Base-by-base conservation (phyloP, 1,284 basidiomycete genomes). In the Phlebopus sp. region DNA sequence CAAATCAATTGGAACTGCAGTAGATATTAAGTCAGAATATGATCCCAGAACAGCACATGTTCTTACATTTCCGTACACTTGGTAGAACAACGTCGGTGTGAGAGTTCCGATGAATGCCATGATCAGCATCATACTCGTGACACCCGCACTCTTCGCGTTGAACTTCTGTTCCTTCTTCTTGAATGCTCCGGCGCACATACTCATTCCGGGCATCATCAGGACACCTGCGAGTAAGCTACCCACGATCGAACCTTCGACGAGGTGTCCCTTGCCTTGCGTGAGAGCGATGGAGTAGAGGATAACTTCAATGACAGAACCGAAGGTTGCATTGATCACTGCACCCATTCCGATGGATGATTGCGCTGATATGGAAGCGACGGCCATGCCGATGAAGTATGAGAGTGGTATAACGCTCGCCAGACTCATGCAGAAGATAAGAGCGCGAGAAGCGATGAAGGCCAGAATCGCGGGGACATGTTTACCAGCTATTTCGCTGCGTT, bases 341-440 rank as follows among this genome's bases (percentile, higher is more conserved):
- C 97, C 97, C 94, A 99, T 98, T 11, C 97, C 97, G 55, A 99
- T 99, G 13, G 90, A 94, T 0, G 92, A 96, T 66, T 99, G 97
- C 0, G 97, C 96, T 18, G 91, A 94, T 64, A 99, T 99, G 42
- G 92, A 95, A 1, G 97, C 97, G 47, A 99, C 97, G 2, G 97
- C 97, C 97, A 99, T 99, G 18, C 97, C 97, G 62, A 99, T 98
- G 72, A 97, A 99, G 76, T 99, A 99, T 6, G 92, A 95, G 6
- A 99, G 78, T 0, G 97, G 97, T 54, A 99, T 97, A 58, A 99
- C 93, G 56, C 90, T 93, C 15, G 90, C 81, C 29, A 99, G 75
- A 56, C 90, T 83, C 60, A 96, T 70, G 37, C 92, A 60, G 66
- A 99, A 99, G 59, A 99, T 88, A 56, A 93, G 71, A 1, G 78